A percentile compares a stretch with the other conserved stretches of the same genome.
phyloP scores from a whole-genome alignment of 352 stramenopile genomes.

The Globisporangium sylvaticum region DNA sequence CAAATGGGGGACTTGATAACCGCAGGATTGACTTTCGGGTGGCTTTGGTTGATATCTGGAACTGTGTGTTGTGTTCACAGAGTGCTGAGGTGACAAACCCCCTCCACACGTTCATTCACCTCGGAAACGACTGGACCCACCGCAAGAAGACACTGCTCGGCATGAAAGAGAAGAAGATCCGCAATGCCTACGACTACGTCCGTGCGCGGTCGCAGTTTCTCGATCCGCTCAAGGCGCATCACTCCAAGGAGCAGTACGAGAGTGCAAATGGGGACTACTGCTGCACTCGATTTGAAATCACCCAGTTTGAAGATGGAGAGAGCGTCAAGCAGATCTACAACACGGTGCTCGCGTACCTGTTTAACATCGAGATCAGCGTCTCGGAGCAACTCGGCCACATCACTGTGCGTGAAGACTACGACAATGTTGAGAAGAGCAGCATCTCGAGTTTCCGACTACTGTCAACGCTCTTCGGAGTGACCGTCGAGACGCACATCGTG shows the following conservation, averaged over 20 bases:
- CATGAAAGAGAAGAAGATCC: slow-evolving; percentile 33
- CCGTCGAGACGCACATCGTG: slow-evolving; percentile 2
- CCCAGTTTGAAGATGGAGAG: slow-evolving; percentile 36
- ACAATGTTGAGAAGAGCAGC: slow-evolving; percentile 52
- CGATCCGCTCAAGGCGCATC: slow-evolving; percentile 30
- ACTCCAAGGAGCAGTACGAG: slow-evolving; percentile 36
- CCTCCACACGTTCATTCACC: slow-evolving; percentile 37
- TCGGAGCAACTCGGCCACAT: too few relatives aligned
- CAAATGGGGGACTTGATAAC: too few relatives aligned
- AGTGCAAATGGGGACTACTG: slow-evolving; percentile 29
- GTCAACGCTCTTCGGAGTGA: slow-evolving; percentile 4
- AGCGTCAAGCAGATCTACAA: slow-evolving; percentile 58
- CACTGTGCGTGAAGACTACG: too few relatives aligned
- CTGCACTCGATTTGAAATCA: slow-evolving; percentile 31
- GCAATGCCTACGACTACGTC: slow-evolving; percentile 31
- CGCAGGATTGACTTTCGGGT: not conserved
- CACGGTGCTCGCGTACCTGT: slow-evolving; percentile 37
- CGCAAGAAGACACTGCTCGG: slow-evolving; percentile 26
- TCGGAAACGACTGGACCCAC: slow-evolving; percentile 24
- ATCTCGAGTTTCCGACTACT: slow-evolving; percentile 42
- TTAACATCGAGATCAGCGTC: too few relatives aligned
- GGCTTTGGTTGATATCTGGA: not conserved
- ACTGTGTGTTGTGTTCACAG: not conserved
- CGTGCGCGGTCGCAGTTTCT: slow-evolving; percentile 39
- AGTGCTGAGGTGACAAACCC: slow-evolving; percentile 11